These are phyloP conservation scores for Arthrobotrys pseudoclavata DNA, from an alignment of 2,329 filamentous ascomycete genomes.

Conservation along the genomic window DNA sequence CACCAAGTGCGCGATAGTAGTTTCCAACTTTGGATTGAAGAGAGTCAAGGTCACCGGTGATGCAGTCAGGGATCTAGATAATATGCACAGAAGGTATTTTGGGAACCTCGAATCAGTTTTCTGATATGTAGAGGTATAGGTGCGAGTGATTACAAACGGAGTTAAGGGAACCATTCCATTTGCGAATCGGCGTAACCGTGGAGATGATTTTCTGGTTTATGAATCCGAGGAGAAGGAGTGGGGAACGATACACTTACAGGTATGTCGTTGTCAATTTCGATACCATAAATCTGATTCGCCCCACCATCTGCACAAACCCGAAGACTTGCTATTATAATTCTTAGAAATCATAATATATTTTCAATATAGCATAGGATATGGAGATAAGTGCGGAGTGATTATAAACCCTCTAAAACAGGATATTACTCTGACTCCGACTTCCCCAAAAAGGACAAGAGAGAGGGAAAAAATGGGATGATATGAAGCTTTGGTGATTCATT, in stretches of 20 bases:
- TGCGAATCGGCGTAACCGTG: constrained; percentile 15
- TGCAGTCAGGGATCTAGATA: constrained; percentile 74
- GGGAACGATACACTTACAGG: constrained; percentile 36
- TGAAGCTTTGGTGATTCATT: constrained; percentile 11
- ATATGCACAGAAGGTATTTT: not conserved
- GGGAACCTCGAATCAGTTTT: not conserved
- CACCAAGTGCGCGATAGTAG: constrained; percentile 76
- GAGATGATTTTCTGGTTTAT: not conserved
- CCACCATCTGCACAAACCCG: constrained; percentile 91
- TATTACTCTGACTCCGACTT: constrained; percentile 26
- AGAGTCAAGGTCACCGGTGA: constrained; percentile 94
- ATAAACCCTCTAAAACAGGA: constrained; percentile 4
- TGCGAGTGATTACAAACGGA: not conserved
- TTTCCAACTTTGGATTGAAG: constrained; percentile 73
- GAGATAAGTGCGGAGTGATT: constrained; percentile 29
- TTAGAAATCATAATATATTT: constrained; percentile 13
- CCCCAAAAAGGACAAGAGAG: not conserved
- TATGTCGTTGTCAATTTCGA: constrained; percentile 42
- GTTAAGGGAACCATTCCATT: not conserved
- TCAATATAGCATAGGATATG: constrained; percentile 17
- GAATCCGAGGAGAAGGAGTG: constrained; percentile 1
- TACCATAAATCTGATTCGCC: constrained; percentile 79
- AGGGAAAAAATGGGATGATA: constrained; percentile 10
- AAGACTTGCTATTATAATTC: constrained; percentile 71
- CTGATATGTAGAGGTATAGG: not conserved